Conservation (phyloP, 768 basidiomycete genomes). For the Mycena galopus region DNA sequence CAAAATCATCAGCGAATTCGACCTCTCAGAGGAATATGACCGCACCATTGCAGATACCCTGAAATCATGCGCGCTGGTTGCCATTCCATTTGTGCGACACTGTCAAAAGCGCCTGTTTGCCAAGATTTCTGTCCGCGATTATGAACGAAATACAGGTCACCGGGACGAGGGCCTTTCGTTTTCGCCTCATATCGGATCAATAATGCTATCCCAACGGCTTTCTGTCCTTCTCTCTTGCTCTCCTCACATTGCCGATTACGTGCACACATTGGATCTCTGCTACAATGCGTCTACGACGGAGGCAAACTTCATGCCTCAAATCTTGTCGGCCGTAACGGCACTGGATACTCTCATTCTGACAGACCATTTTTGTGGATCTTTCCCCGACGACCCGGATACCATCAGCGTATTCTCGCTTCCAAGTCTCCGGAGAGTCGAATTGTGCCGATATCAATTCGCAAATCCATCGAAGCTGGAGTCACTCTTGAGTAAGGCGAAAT, state of each 20-base stretch:
- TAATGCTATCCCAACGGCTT: not conserved
- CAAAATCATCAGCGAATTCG: not conserved
- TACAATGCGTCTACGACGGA: not conserved
- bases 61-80: not conserved
- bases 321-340: not conserved
- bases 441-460: not conserved
- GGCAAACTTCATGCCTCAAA: not conserved
- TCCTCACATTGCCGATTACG: slow-evolving; percentile 5
- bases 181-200: not conserved
- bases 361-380: not conserved
- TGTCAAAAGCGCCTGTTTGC: slow-evolving; percentile 9
- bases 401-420: not conserved
- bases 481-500: not conserved
- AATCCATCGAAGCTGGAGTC: not conserved
- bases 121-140: slow-evolving; percentile 8
- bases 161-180: not conserved
- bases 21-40: not conserved
- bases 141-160: not conserved
- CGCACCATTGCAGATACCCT: not conserved
- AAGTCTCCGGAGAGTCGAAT: not conserved
- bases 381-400: not conserved
- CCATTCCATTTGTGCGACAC: not conserved
- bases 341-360: not conserved
- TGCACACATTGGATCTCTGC: not conserved
- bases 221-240: not conserved